Percentiles rank a stretch among this genome's conserved stretches.
Evolutionary conservation across 148 eudicot genomes (phyloP).

Genomic region (Vaccinium corymbosum): DNA sequence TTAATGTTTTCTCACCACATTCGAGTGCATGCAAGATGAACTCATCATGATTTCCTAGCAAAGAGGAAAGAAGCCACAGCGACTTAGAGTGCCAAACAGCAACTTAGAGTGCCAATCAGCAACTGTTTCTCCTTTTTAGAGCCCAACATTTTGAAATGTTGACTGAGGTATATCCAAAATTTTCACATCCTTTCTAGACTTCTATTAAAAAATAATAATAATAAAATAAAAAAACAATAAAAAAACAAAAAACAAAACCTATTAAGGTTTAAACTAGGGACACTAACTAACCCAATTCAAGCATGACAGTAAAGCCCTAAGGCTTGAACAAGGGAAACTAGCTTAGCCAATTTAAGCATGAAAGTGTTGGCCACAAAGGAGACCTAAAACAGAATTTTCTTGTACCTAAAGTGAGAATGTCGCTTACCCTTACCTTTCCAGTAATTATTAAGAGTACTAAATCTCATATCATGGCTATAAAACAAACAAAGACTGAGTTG

Average conservation of each 20-base stretch:
- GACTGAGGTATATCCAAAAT: constrained; percentile 2
- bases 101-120: constrained; percentile 12
- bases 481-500: background rate
- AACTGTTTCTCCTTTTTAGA: constrained; percentile 15
- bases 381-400: constrained; percentile 54
- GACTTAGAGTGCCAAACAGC: too few species aligned
- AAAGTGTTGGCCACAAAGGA: constrained; percentile 67
- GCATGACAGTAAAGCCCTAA: constrained; percentile 23
- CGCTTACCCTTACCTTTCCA: constrained; percentile 18
- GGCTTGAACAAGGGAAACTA: constrained; percentile 26
- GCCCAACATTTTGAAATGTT: constrained; percentile 16
- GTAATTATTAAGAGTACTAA: constrained; percentile 31
- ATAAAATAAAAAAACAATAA: too few species aligned
- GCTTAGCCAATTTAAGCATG: constrained; percentile 40
- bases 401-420: constrained; percentile 33
- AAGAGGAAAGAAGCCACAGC: constrained; percentile 4
- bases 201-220: background rate
- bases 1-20: background rate
- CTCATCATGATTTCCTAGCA: constrained; percentile 9
- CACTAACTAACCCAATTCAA: constrained; percentile 31
- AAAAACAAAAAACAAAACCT: background rate
- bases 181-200: constrained; percentile 1
- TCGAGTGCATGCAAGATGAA: constrained; percentile 14
- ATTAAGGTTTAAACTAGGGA: constrained; percentile 27
- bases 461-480: constrained; percentile 11